phyloP scores from a whole-genome alignment of 116 monocot genomes.

The Thalassia testudinum region DNA sequence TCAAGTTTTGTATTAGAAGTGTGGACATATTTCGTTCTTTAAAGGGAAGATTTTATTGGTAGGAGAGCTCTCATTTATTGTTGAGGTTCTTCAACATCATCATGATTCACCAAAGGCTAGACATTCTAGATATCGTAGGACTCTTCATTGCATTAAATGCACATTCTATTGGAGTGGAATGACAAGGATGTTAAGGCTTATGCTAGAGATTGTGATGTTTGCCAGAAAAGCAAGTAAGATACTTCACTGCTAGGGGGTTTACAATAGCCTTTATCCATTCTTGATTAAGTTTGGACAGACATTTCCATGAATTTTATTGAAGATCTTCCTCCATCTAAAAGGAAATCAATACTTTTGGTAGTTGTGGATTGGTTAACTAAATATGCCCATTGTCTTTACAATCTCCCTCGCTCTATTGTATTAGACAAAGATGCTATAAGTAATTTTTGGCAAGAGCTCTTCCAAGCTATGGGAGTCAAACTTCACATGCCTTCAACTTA shows the following conservation, averaged over 20 bases:
- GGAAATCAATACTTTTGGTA: background rate
- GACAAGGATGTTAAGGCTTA: background rate
- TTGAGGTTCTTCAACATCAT: background rate
- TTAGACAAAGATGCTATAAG: background rate
- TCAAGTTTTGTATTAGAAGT: background rate
- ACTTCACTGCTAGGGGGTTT: background rate
- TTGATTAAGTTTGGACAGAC: background rate
- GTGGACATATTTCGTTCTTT: background rate
- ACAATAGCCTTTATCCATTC: background rate
- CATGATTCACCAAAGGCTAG: background rate
- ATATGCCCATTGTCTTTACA: conserved; percentile 3
- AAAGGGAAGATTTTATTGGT: background rate
- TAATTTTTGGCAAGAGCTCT: background rate
- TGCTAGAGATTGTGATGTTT: background rate
- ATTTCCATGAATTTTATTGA: conserved; percentile 1
- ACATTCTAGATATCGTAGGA: background rate
- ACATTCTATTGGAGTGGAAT: background rate
- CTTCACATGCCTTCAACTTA: background rate
- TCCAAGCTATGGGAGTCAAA: background rate
- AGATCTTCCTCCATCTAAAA: background rate
- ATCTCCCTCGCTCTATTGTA: background rate
- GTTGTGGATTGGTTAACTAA: background rate
- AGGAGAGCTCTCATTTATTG: background rate
- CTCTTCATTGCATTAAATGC: background rate
- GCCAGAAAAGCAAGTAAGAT: background rate